These are phyloP conservation scores for Raphidocelis subcapitata DNA, from an alignment of 139 green algal genomes.

Conservation along the genomic window DNA sequence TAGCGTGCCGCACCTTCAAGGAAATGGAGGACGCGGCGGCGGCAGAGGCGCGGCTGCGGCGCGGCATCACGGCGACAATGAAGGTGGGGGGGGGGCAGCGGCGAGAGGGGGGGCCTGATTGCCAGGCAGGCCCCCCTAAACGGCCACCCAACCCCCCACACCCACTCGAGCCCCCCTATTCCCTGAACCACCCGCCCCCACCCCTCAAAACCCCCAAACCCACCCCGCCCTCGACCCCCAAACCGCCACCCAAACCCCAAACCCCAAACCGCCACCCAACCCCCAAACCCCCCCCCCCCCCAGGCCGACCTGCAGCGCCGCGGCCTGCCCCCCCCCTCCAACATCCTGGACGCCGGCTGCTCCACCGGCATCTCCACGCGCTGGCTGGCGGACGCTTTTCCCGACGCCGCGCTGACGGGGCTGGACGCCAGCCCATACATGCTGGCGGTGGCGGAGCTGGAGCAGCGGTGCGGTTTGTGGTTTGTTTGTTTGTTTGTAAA, in stretches of 20 bases:
- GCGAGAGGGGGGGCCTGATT: too few relatives aligned
- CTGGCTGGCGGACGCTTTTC: slow-evolving; percentile 59
- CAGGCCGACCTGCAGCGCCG: slow-evolving; percentile 43
- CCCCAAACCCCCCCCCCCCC: neutral
- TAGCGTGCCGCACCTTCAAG: slow-evolving; percentile 62
- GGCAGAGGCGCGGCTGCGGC: slow-evolving; percentile 29
- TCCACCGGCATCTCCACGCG: slow-evolving; percentile 75
- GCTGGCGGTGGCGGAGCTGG: slow-evolving; percentile 80
- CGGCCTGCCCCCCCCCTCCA: slow-evolving; percentile 14
- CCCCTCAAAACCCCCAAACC: too few relatives aligned
- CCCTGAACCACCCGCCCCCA: too few relatives aligned
- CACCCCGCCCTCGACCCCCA: too few relatives aligned
- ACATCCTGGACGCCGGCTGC: slow-evolving; percentile 85
- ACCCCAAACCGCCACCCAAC: too few relatives aligned
- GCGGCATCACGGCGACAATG: slow-evolving; percentile 35
- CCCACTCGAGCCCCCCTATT: too few relatives aligned
- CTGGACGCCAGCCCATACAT: slow-evolving; percentile 88
- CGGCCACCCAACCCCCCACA: too few relatives aligned
- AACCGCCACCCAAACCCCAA: too few relatives aligned
- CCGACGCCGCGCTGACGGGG: slow-evolving; percentile 53
- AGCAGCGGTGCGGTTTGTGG: slow-evolving; percentile 50
- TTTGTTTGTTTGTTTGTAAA: too few relatives aligned
- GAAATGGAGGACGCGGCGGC: neutral
- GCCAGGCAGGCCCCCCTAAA: too few relatives aligned
- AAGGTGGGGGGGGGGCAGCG: slow-evolving; percentile 23